Evolutionary conservation across 305 asterid genomes (phyloP).

Genomic region (Ajuga reptans): DNA sequence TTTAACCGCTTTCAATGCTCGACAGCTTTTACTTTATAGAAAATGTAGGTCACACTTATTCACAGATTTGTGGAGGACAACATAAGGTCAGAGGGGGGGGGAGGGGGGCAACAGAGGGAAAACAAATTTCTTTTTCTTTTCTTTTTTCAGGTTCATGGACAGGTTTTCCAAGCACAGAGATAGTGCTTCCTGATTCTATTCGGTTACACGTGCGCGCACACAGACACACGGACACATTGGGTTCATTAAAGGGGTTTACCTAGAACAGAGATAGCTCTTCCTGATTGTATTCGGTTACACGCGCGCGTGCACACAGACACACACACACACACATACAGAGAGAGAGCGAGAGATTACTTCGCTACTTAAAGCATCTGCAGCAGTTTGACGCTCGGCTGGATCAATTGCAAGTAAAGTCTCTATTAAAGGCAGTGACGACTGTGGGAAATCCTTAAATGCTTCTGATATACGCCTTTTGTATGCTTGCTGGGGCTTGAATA

Average conservation of each 20-base stretch:
- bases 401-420: slow-evolving; percentile 77
- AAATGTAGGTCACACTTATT: neutral
- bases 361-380: slow-evolving; percentile 58
- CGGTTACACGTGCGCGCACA: neutral
- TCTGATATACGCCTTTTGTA: slow-evolving; percentile 67
- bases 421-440: slow-evolving; percentile 60
- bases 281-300: too few species aligned
- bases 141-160: neutral
- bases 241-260: too few species aligned
- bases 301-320: too few species aligned
- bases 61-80: neutral
- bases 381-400: slow-evolving; percentile 70
- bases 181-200: neutral
- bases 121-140: neutral
- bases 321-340: neutral
- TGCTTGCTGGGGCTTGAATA: slow-evolving; percentile 80
- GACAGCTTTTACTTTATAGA: neutral
- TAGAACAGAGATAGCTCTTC: too few species aligned
- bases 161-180: neutral
- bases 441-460: slow-evolving; percentile 68
- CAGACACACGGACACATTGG: neutral
- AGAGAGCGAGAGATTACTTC: slow-evolving; percentile 45
- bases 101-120: neutral
- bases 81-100: neutral
- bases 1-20: neutral